Conservation (phyloP, 2,329 filamentous ascomycete genomes). For the Colletotrichum sp. region DNA sequence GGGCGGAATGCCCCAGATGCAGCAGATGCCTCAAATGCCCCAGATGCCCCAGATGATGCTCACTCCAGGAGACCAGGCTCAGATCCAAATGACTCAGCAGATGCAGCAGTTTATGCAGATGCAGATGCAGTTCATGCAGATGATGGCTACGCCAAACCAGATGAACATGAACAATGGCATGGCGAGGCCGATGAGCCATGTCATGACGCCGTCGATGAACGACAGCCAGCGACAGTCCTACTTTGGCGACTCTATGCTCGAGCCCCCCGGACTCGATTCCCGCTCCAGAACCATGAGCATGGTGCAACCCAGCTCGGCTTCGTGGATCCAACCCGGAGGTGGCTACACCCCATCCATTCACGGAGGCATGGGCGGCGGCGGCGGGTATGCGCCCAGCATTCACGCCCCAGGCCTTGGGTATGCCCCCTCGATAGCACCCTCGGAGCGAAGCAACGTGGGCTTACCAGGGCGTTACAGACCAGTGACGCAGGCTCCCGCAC, state of each 20-base stretch:
- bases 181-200: conserved; percentile 38
- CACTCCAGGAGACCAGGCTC: conserved; percentile 71
- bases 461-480: conserved; percentile 89
- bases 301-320: conserved; percentile 71
- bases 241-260: conserved; percentile 50
- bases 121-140: conserved; percentile 94
- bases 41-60: conserved; percentile 48
- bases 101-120: conserved; percentile 91
- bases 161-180: conserved; percentile 26
- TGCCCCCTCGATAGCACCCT: conserved; percentile 90
- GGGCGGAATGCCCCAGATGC: conserved; percentile 29
- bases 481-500: conserved; percentile 68
- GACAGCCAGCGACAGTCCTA: conserved; percentile 50
- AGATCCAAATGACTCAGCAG: conserved; percentile 81
- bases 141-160: conserved; percentile 62
- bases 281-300: conserved; percentile 80
- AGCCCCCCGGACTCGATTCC: conserved; percentile 47
- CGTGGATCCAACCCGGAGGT: conserved; percentile 57
- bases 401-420: conserved; percentile 65
- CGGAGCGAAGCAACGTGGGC: conserved; percentile 92
- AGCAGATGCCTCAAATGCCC: conserved; percentile 15
- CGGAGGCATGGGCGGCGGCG: conserved; percentile 24
- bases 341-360: conserved; percentile 56
- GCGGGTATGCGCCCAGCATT: conserved; percentile 57
- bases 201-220: conserved; percentile 48